phyloP scores from a whole-genome alignment of 306 rosid genomes.

The Pachyrhizus erosus region DNA sequence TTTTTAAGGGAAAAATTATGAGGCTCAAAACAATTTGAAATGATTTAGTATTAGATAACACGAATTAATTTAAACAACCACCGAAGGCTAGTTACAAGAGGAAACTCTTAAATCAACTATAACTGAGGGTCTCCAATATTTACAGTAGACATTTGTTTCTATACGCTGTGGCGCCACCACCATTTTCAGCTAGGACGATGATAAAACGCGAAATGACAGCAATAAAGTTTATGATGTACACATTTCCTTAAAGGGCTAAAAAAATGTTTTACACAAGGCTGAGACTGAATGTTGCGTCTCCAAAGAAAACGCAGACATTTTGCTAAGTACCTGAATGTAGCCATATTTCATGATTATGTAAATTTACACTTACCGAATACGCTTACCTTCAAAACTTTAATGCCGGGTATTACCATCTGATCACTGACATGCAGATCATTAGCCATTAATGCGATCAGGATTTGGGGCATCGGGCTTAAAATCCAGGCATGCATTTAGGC shows the following conservation, averaged over 20 bases:
- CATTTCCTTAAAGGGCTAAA: constrained; percentile 41
- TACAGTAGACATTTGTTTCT: constrained; percentile 38
- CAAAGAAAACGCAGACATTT: constrained; percentile 2
- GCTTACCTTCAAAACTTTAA: constrained; percentile 6
- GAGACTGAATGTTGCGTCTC: constrained; percentile 35
- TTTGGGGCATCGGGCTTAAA: constrained; percentile 39
- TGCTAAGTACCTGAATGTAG: background rate
- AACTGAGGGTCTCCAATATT: constrained; percentile 38
- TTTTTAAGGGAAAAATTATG: too few relatives aligned
- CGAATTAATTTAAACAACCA: background rate
- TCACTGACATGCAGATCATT: constrained; percentile 25
- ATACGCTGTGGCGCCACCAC: constrained; percentile 24
- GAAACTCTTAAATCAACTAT: background rate
- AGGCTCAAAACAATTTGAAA: too few relatives aligned
- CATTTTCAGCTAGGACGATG: constrained; percentile 38
- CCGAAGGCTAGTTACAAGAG: background rate
- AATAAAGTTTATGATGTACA: constrained; percentile 31
- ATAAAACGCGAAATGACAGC: background rate
- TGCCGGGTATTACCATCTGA: constrained; percentile 8
- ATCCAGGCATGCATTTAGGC: constrained; percentile 51
- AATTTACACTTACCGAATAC: background rate
- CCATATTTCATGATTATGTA: background rate
- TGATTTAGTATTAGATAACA: too few relatives aligned
- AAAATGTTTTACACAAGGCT: constrained; percentile 29
- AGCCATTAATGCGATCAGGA: constrained; percentile 42